Conservation (phyloP, 1,139 yeast species). For the Waltiozyma solani region DNA sequence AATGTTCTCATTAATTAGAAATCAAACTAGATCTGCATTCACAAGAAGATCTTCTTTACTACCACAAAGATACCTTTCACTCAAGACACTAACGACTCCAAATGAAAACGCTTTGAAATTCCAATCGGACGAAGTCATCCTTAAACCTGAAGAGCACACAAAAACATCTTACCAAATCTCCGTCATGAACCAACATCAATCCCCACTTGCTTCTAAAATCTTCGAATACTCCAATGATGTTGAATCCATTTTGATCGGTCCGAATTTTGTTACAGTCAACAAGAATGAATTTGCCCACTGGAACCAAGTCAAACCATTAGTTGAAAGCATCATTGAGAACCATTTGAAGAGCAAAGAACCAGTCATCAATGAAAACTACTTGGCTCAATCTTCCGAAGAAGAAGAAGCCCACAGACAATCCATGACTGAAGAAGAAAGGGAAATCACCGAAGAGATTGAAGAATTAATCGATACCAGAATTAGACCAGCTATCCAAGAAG, state of each 20-base stretch:
- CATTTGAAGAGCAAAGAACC: constrained; percentile 71
- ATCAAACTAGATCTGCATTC: neutral
- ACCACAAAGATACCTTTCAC: constrained; percentile 11
- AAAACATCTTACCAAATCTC: constrained; percentile 43
- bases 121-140: constrained; percentile 13
- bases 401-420: constrained; percentile 2
- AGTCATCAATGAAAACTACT: constrained; percentile 30
- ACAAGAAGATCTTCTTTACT: neutral
- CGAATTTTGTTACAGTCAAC: constrained; percentile 78
- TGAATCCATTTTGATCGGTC: constrained; percentile 79
- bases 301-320: constrained; percentile 82
- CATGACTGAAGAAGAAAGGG: constrained; percentile 29
- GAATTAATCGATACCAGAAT: constrained; percentile 90
- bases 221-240: constrained; percentile 61
- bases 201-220: constrained; percentile 78
- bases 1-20: neutral
- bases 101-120: constrained; percentile 90
- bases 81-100: constrained; percentile 70
- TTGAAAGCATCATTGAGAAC: constrained; percentile 76
- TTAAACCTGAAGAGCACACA: constrained; percentile 9
- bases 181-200: constrained; percentile 47
- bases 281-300: constrained; percentile 54
- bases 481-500: constrained; percentile 87
- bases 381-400: constrained; percentile 12
- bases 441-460: constrained; percentile 77